phyloP scores from a whole-genome alignment of 2,329 filamentous ascomycete species.

The Chaetomium sp. region DNA sequence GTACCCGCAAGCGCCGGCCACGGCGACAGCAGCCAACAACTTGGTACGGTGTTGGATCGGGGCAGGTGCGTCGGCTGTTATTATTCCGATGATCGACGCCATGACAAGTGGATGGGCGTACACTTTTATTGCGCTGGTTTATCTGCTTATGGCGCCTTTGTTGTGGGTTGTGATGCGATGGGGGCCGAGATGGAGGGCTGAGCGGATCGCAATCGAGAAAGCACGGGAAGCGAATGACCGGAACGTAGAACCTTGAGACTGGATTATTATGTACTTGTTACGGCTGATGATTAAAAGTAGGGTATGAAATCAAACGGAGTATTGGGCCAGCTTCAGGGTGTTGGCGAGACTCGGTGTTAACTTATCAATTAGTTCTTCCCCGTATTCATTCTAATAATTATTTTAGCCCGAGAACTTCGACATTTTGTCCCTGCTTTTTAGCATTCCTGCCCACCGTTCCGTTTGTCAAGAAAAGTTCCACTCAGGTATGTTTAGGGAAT shows the following conservation, averaged over 20 bases:
- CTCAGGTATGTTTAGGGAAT: no score
- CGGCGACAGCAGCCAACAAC: conserved; percentile 52
- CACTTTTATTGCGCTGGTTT: conserved; percentile 40
- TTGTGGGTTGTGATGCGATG: conserved; percentile 8
- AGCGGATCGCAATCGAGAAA: conserved; percentile 2
- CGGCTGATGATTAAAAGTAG: no score
- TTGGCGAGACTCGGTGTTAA: no score
- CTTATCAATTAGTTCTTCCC: no score
- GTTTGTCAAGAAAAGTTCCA: no score
- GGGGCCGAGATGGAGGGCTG: conserved; percentile 6
- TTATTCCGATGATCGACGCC: conserved; percentile 44
- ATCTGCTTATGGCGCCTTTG: conserved; percentile 32
- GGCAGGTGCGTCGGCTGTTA: conserved; percentile 44
- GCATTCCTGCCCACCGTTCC: no score
- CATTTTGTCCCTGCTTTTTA: no score
- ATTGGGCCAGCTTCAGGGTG: no score
- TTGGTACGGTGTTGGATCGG: conserved; percentile 49
- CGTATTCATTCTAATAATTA: no score
- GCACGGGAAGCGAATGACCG: not conserved
- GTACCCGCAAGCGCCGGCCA: conserved; percentile 44
- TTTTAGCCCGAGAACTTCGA: no score
- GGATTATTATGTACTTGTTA: not conserved
- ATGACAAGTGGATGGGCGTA: conserved; percentile 49
- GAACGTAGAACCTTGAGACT: not conserved
- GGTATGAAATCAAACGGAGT: no score